phyloP scores from a whole-genome alignment of 2,329 filamentous ascomycete genomes.

The Alternaria brassicae region DNA sequence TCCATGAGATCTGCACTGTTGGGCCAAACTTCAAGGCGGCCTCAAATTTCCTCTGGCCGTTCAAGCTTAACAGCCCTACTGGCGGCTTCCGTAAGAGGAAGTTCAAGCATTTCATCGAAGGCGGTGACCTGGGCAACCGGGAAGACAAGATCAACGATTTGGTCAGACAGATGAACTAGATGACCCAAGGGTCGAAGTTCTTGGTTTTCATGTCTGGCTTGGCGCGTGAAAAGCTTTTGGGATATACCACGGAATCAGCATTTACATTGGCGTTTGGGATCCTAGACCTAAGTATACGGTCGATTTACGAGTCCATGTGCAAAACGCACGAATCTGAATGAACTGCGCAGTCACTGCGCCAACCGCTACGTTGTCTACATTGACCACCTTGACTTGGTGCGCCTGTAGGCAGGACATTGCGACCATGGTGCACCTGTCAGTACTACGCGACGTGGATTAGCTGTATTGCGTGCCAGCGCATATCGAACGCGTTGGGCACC shows the following conservation, averaged over 20 bases:
- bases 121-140: conserved; percentile 97
- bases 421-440: not conserved
- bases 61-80: conserved; percentile 98
- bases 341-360: conserved; percentile 2
- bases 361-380: not conserved
- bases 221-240: conserved; percentile 22
- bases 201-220: conserved; percentile 13
- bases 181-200: not conserved
- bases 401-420: not conserved
- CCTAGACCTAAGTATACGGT: conserved; percentile 16
- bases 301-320: conserved; percentile 26
- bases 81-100: conserved; percentile 96
- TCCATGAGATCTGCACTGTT: conserved; percentile 97
- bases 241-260: conserved; percentile 32
- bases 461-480: not conserved
- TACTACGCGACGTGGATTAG: not conserved
- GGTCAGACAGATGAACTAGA: conserved; percentile 98
- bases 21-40: conserved; percentile 99
- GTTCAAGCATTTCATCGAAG: conserved; percentile 99
- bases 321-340: conserved; percentile 17
- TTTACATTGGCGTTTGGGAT: conserved; percentile 31
- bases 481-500: not conserved
- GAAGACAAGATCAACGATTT: conserved; percentile 98
- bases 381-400: not conserved
- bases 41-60: conserved; percentile 99